phyloP scores from a whole-genome alignment of 1,284 basidiomycete genomes.

The Waitea zeae region DNA sequence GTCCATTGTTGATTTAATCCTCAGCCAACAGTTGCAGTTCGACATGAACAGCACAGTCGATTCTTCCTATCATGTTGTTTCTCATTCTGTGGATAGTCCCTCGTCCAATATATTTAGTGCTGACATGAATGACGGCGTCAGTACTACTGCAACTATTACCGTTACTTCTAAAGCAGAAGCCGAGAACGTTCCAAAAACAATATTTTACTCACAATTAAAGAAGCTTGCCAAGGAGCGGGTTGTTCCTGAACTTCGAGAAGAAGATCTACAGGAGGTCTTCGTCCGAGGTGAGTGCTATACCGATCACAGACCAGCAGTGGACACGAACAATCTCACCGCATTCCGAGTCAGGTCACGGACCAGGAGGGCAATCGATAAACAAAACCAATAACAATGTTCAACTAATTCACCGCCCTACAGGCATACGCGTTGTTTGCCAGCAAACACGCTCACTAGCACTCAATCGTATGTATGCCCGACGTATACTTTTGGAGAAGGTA shows the following conservation, averaged over 20 bases:
- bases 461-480: slow-evolving; percentile 57
- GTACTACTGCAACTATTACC: no score
- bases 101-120: no score
- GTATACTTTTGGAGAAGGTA: slow-evolving; percentile 52
- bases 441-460: slow-evolving; percentile 57
- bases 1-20: slow-evolving; percentile 9
- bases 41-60: no score
- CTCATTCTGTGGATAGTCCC: no score
- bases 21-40: slow-evolving; percentile 14
- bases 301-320: slow-evolving; percentile 7
- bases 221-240: slow-evolving; percentile 41
- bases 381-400: slow-evolving; percentile 77
- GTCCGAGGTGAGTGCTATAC: slow-evolving; percentile 39
- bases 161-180: no score
- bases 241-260: slow-evolving; percentile 49
- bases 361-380: slow-evolving; percentile 75
- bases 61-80: no score
- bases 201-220: slow-evolving; percentile 58
- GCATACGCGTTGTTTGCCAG: slow-evolving; percentile 61
- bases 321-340: slow-evolving; percentile 3
- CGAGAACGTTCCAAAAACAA: no score
- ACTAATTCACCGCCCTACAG: slow-evolving; percentile 60
- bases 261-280: slow-evolving; percentile 60
- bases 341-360: slow-evolving; percentile 53
- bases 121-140: no score